These are phyloP conservation scores for Wickerhamiella parazyma DNA, from an alignment of 805 yeast species.

Conservation along the genomic window DNA sequence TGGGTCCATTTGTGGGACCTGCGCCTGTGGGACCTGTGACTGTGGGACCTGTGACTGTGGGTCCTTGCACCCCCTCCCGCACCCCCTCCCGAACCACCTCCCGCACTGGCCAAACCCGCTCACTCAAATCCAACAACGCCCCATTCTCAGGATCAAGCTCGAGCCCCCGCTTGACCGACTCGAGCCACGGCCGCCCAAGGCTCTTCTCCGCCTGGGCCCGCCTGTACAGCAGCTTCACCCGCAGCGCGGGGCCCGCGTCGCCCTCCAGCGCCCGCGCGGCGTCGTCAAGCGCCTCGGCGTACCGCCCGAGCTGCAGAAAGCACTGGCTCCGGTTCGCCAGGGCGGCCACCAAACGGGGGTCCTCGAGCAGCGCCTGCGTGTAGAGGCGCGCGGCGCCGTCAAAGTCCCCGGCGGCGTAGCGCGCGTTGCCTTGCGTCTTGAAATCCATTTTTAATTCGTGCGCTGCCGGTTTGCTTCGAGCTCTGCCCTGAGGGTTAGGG, in stretches of 20 bases:
- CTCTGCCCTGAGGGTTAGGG: neutral
- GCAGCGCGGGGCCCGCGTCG: conserved; percentile 3
- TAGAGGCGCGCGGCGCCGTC: conserved; percentile 12
- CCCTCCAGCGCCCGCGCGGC: conserved; percentile 13
- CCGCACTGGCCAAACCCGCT: neutral
- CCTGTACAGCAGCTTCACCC: conserved; percentile 15
- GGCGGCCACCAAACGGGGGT: conserved; percentile 15
- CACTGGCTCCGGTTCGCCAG: conserved; percentile 20
- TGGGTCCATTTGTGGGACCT: no score
- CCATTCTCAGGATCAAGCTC: conserved; percentile 15
- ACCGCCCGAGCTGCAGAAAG: conserved; percentile 13
- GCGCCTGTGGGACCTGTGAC: no score
- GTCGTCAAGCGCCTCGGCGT: conserved; percentile 13
- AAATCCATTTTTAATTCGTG: conserved; percentile 11
- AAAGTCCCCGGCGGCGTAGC: conserved; percentile 10
- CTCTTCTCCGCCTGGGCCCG: conserved; percentile 13
- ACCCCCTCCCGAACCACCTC: no score
- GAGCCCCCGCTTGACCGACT: conserved; percentile 14
- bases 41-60: no score
- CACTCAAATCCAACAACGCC: conserved; percentile 8
- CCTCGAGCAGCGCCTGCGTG: conserved; percentile 14
- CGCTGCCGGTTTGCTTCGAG: no score
- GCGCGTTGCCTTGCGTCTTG: conserved; percentile 15
- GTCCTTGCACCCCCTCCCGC: no score
- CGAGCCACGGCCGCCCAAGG: conserved; percentile 14